phyloP scores from a whole-genome alignment of 768 basidiomycete genomes.

The Chalciporus piperatus region DNA sequence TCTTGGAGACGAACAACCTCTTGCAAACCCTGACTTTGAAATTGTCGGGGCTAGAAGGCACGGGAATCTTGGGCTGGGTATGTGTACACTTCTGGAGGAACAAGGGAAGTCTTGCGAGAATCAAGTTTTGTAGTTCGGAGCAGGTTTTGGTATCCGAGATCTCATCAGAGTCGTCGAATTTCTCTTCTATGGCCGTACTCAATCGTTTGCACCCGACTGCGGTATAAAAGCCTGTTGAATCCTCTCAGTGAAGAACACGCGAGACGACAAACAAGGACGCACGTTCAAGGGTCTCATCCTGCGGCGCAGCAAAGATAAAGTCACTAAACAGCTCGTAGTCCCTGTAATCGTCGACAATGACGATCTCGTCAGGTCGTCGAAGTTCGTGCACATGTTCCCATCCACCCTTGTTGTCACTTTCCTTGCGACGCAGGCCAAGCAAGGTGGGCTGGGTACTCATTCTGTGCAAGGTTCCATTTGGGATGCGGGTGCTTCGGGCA shows the following conservation, averaged over 20 bases:
- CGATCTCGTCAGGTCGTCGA: conserved; percentile 59
- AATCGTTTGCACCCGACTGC: conserved; percentile 70
- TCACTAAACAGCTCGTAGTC: conserved; percentile 72
- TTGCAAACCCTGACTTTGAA: conserved; percentile 66
- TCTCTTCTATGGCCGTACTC: conserved; percentile 67
- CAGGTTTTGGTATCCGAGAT: conserved; percentile 44
- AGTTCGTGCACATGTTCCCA: conserved; percentile 65
- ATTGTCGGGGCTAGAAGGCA: conserved; percentile 49
- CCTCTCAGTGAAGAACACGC: neutral
- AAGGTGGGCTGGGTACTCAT: conserved; percentile 73
- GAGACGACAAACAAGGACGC: neutral
- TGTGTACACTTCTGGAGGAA: conserved; percentile 85
- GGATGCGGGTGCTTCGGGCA: conserved; percentile 53
- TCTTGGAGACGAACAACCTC: conserved; percentile 56
- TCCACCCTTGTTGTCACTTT: conserved; percentile 48
- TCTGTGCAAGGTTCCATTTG: conserved; percentile 44
- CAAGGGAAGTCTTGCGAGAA: conserved; percentile 77
- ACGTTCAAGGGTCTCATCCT: conserved; percentile 89
- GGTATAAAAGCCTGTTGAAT: conserved; percentile 58
- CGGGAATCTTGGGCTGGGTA: conserved; percentile 51
- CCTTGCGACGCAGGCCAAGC: conserved; percentile 62
- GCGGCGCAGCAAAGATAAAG: conserved; percentile 68
- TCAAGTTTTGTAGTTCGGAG: conserved; percentile 48
- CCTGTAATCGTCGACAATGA: conserved; percentile 82
- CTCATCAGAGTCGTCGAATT: conserved; percentile 57